Percentiles rank a stretch among this genome's conserved stretches.
Evolutionary conservation across 495 filamentous ascomycete genomes (phyloP).

Genomic region (Annulohypoxylon bovei): DNA sequence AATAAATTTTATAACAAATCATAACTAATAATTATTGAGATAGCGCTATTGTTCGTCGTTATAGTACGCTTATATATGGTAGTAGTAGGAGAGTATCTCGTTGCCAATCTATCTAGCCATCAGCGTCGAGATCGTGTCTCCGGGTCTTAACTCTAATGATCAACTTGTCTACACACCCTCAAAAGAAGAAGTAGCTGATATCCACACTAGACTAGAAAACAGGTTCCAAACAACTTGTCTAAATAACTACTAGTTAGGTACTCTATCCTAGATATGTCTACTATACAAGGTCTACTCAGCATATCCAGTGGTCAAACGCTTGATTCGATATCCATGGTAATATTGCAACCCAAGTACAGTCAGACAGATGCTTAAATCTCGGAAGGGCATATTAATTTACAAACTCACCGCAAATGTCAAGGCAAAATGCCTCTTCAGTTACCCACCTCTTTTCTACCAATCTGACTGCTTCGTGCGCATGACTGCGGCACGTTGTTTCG

Average conservation of each 20-base stretch:
- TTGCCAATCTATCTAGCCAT: background rate
- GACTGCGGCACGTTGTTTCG: slow-evolving; percentile 6
- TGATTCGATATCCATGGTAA: background rate
- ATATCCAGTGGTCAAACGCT: background rate
- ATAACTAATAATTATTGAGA: background rate
- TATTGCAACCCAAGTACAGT: background rate
- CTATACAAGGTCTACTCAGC: background rate
- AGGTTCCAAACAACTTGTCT: background rate
- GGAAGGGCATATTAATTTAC: background rate
- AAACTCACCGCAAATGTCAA: background rate
- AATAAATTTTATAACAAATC: slow-evolving; percentile 37
- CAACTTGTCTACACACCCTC: too few relatives aligned
- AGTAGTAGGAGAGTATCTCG: background rate
- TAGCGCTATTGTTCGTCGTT: background rate
- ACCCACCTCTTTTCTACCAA: background rate
- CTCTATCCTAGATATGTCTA: background rate
- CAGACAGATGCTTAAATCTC: background rate
- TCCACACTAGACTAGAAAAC: background rate
- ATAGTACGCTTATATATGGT: background rate
- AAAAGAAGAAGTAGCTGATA: too few relatives aligned
- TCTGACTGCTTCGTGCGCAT: background rate
- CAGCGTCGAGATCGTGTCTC: background rate
- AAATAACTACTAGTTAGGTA: background rate
- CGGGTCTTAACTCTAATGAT: background rate
- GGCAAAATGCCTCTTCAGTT: background rate